phyloP scores from a whole-genome alignment of 2,329 filamentous ascomycete species.

The Apiospora hydei region DNA sequence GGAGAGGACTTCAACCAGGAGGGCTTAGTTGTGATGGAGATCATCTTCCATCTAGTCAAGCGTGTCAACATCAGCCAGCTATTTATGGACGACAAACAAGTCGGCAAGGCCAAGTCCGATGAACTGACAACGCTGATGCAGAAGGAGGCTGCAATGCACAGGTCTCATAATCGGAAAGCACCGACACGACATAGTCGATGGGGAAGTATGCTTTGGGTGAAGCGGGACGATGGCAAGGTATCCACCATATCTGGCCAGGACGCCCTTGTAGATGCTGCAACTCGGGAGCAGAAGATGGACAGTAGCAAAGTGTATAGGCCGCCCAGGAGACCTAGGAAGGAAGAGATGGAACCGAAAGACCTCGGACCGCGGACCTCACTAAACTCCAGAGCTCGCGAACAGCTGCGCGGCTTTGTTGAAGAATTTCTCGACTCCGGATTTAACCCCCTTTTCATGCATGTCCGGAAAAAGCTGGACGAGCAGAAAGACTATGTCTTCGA shows the following conservation, averaged over 20 bases:
- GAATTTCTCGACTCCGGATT: constrained; percentile 96
- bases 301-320: constrained; percentile 89
- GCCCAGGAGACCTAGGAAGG: constrained; percentile 68
- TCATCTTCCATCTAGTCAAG: constrained; percentile 91
- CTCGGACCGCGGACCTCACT: constrained; percentile 78
- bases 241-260: constrained; percentile 90
- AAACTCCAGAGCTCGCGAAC: constrained; percentile 74
- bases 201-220: constrained; percentile 97
- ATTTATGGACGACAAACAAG: constrained; percentile 81
- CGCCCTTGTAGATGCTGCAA: constrained; percentile 75
- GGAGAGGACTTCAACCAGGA: constrained; percentile 91
- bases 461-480: constrained; percentile 88
- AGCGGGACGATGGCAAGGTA: constrained; percentile 83
- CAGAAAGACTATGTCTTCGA: constrained; percentile 83
- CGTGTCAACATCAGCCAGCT: constrained; percentile 84
- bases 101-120: constrained; percentile 71
- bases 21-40: constrained; percentile 88
- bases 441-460: constrained; percentile 85
- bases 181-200: constrained; percentile 92
- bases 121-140: constrained; percentile 79
- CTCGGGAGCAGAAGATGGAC: constrained; percentile 87
- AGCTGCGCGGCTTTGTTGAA: constrained; percentile 83
- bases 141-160: constrained; percentile 85
- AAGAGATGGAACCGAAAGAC: constrained; percentile 72
- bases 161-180: constrained; percentile 77